Conservation (phyloP, 2,329 filamentous ascomycete genomes). For the Trichophyton benhamiae region DNA sequence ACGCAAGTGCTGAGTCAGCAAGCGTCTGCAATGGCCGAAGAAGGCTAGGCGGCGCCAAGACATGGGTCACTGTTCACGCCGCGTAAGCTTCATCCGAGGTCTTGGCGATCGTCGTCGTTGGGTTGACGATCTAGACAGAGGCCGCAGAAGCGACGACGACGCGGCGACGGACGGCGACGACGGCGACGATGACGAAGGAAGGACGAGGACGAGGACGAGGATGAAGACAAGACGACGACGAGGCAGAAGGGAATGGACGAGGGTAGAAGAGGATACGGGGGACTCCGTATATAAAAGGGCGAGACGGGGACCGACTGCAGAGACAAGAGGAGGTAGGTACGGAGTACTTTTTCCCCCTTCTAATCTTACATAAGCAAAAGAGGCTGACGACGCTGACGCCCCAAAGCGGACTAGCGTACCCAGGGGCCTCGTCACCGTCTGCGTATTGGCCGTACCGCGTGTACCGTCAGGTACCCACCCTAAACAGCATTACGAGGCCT, state of each 20-base stretch:
- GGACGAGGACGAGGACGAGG: background rate
- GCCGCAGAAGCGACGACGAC: background rate
- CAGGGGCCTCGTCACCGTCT: slow-evolving; percentile 12
- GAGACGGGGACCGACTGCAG: too few species aligned
- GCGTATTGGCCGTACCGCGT: slow-evolving; percentile 5
- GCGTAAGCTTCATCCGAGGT: background rate
- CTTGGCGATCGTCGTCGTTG: background rate
- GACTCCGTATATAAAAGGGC: too few species aligned
- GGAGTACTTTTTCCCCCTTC: too few species aligned
- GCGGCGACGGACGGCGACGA: background rate
- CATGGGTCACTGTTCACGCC: background rate
- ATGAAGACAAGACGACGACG: background rate
- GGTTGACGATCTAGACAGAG: background rate
- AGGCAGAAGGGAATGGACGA: background rate
- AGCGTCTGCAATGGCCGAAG: background rate
- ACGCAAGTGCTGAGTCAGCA: background rate
- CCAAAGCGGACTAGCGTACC: slow-evolving; percentile 2
- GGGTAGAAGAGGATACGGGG: background rate
- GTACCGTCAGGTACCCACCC: background rate
- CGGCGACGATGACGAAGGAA: background rate
- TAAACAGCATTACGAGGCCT: slow-evolving; percentile 2
- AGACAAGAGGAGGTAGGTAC: too few species aligned
- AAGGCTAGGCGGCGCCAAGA: background rate
- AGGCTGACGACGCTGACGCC: slow-evolving; percentile 13
- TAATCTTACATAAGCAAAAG: background rate